Percentiles rank a stretch among this genome's conserved stretches.
phyloP scores from a whole-genome alignment of 805 yeast species.

The Saturnispora zaruensis region DNA sequence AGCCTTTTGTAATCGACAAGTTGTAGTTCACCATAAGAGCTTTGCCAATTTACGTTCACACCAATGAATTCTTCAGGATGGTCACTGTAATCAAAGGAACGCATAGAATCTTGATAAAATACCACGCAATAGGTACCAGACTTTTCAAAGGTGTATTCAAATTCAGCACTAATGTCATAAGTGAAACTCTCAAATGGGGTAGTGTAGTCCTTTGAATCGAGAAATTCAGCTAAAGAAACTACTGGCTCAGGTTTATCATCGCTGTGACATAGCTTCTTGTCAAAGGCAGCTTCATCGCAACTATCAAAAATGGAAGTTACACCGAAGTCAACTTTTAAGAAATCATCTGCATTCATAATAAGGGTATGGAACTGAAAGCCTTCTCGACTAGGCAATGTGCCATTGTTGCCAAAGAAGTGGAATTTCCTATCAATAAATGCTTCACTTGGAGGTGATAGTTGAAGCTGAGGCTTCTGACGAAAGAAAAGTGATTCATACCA shows the following conservation, averaged over 20 bases:
- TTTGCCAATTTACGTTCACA: constrained; percentile 25
- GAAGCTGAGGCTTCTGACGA: not conserved
- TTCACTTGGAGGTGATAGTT: not conserved
- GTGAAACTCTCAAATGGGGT: constrained; percentile 16
- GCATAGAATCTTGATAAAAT: constrained; percentile 15
- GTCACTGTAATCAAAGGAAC: not conserved
- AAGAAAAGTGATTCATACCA: not conserved
- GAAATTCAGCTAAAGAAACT: constrained; percentile 15
- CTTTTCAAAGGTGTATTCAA: constrained; percentile 14
- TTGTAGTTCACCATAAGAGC: constrained; percentile 24
- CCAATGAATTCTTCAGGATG: not conserved
- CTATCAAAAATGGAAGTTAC: not conserved
- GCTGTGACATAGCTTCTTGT: not conserved
- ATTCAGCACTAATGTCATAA: constrained; percentile 8
- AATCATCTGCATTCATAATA: not conserved
- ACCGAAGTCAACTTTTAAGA: not conserved
- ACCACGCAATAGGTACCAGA: constrained; percentile 25
- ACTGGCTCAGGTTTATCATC: not conserved
- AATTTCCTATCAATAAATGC: not conserved
- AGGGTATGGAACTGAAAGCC: not conserved
- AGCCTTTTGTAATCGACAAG: constrained; percentile 23
- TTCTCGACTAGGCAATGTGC: not conserved
- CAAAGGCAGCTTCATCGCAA: not conserved
- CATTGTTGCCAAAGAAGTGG: not conserved
- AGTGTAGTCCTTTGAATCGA: constrained; percentile 13